phyloP scores from a whole-genome alignment of 2,329 filamentous ascomycete species.

The Chaetomium strumarium region DNA sequence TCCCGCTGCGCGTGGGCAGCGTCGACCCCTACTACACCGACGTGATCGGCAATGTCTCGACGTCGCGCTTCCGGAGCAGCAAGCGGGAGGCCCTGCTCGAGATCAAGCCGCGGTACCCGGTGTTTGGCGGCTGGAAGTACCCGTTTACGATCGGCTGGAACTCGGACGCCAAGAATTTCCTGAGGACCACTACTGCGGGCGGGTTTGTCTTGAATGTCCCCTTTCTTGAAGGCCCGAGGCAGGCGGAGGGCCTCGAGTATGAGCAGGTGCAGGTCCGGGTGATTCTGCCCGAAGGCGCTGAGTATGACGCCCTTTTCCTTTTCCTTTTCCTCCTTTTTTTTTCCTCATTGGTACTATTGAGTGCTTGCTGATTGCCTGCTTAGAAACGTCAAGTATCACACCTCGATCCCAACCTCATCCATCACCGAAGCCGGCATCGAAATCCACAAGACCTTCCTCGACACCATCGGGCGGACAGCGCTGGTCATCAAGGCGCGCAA shows the following conservation, averaged over 20 bases:
- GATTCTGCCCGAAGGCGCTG: conserved; percentile 84
- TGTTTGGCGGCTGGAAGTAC: conserved; percentile 98
- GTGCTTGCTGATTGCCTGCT: conserved; percentile 39
- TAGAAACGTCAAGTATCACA: conserved; percentile 74
- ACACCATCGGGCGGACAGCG: conserved; percentile 81
- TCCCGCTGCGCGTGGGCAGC: conserved; percentile 74
- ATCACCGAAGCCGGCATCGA: conserved; percentile 54
- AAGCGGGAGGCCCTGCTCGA: conserved; percentile 77
- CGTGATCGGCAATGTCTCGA: conserved; percentile 94
- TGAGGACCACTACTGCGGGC: conserved; percentile 61
- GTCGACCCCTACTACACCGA: conserved; percentile 91
- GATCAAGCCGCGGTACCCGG: conserved; percentile 87
- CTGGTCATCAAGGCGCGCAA: conserved; percentile 77
- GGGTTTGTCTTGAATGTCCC: conserved; percentile 85
- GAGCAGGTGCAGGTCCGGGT: conserved; percentile 73
- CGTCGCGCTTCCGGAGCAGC: conserved; percentile 76
- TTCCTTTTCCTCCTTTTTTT: neutral
- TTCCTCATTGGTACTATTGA: too few species aligned
- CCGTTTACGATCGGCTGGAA: conserved; percentile 97
- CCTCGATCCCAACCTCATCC: conserved; percentile 59
- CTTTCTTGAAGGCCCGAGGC: conserved; percentile 87
- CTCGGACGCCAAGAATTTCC: conserved; percentile 68
- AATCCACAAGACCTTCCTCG: conserved; percentile 84
- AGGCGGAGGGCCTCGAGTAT: conserved; percentile 80
- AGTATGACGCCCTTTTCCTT: conserved; percentile 48